A percentile compares a stretch with the other conserved stretches of the same genome.
Evolutionary conservation across 2,329 filamentous ascomycete genomes (phyloP).

Genomic region (Cercospora zeina): DNA sequence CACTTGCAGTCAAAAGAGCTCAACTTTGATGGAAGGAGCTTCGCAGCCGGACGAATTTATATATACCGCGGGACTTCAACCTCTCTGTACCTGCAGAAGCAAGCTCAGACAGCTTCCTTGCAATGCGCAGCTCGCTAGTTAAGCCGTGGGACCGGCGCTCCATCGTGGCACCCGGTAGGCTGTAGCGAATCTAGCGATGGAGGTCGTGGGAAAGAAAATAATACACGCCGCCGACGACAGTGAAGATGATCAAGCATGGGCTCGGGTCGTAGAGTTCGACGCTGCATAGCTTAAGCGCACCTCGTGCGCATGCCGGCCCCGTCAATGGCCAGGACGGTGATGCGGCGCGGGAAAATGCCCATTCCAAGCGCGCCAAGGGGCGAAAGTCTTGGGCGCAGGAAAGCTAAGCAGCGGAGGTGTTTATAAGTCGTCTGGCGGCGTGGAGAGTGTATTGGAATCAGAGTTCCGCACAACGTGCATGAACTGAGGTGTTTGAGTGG

Average conservation of each 20-base stretch:
- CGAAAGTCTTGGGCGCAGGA: conserved; percentile 17
- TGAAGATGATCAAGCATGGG: conserved; percentile 16
- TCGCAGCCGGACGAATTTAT: background rate
- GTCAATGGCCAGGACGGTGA: conserved; percentile 11
- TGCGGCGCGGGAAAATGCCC: conserved; percentile 14
- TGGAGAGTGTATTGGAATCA: background rate
- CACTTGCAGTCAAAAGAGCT: conserved; percentile 11
- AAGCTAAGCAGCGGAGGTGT: conserved; percentile 8
- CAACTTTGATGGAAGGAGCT: conserved; percentile 26
- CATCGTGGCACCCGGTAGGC: background rate
- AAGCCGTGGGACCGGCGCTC: conserved; percentile 11
- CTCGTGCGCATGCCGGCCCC: conserved; percentile 9
- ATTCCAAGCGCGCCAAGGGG: conserved; percentile 18
- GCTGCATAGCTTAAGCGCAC: conserved; percentile 18
- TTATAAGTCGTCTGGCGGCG: background rate
- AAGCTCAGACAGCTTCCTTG: conserved; percentile 7
- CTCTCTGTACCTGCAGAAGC: conserved; percentile 19
- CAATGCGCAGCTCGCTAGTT: conserved; percentile 4
- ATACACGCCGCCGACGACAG: conserved; percentile 16
- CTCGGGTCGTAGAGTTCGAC: conserved; percentile 7
- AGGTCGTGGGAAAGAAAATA: conserved; percentile 4
- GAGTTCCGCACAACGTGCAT: conserved; percentile 14
- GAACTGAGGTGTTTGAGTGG: conserved; percentile 13
- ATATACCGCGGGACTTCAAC: conserved; percentile 8
- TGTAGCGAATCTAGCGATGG: background rate